Conservation (phyloP, 164 flowering plant species). For the Berberis vulgaris region DNA sequence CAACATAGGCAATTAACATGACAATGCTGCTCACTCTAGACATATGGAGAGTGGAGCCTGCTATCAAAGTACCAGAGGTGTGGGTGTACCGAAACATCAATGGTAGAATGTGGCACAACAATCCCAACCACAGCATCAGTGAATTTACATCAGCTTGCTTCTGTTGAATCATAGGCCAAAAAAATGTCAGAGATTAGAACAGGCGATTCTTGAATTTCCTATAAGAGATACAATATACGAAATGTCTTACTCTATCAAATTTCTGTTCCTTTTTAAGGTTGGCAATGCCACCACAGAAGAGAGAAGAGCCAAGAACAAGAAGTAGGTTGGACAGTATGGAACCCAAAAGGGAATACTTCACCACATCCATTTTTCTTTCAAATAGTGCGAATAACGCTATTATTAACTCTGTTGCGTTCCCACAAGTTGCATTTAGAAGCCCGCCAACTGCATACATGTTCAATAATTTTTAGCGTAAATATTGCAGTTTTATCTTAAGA, state of each 20-base stretch:
- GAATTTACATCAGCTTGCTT: slow-evolving; percentile 80
- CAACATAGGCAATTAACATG: slow-evolving; percentile 65
- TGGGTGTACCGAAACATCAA: slow-evolving; percentile 33
- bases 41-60: slow-evolving; percentile 31
- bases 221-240: neutral
- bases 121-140: slow-evolving; percentile 47
- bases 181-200: neutral
- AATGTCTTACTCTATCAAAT: slow-evolving; percentile 56
- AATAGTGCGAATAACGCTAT: slow-evolving; percentile 68
- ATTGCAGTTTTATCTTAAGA: too few relatives aligned
- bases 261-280: slow-evolving; percentile 55
- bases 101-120: slow-evolving; percentile 67
- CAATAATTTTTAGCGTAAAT: neutral
- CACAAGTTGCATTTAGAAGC: slow-evolving; percentile 93
- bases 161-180: slow-evolving; percentile 25
- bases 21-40: slow-evolving; percentile 70
- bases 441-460: slow-evolving; percentile 63
- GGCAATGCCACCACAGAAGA: slow-evolving; percentile 78
- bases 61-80: slow-evolving; percentile 4
- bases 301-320: slow-evolving; percentile 83
- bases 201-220: neutral
- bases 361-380: slow-evolving; percentile 50
- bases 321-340: slow-evolving; percentile 91
- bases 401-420: slow-evolving; percentile 93
- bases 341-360: slow-evolving; percentile 84